Evolutionary conservation across 495 filamentous ascomycete genomes (phyloP), one percentile per base, ranked within the genome.

Genomic region (Elasticomyces elasticus): DNA sequence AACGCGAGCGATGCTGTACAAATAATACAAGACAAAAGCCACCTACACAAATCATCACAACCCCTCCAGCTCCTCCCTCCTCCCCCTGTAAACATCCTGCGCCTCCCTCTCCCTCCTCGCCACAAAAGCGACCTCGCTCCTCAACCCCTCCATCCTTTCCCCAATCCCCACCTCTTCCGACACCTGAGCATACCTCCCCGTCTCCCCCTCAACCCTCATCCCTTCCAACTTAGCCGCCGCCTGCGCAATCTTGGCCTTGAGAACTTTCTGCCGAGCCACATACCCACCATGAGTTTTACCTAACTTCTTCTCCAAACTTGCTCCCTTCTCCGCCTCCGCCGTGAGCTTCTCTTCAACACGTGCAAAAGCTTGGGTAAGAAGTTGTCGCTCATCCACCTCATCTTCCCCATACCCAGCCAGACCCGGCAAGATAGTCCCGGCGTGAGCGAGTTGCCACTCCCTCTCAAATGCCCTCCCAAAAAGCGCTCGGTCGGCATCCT

Each of bases 221-320:
- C 86, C 83, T 58, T 82, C 79, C 22, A 96, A 71, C 0, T 83
- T 86, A n/a, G 80, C 76, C 24, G 80, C 76, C 24, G 89, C 89
- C 60, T 95, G 89, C 25, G 75, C 63, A 51, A 89, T 86, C 71
- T 96, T 96, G 55, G 78, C 74, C 25, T 84, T 82, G 11, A 98
- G 76, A 53, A 76, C 81, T 63, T 88, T 89, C 19, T 87, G 82
- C 26, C 92, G 87, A 58, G 87, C 81, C 66, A 89, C 84, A 68
- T 98, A 98, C 47, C 92, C 92, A 25, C 91, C 90, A 0, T 90
- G 80, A 58, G 91, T 82, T 43, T 94, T 69, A 6, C 77, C 76
- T n/a, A 98, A 79, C 71, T 95, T 96, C 74, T 95, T 95, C 67
- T 98, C 90, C 11, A 89, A 71, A 66, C 89, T 92, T 61, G 87